Conservation (phyloP, 2,329 filamentous ascomycete species). For the Tolypocladium ophioglossoides region DNA sequence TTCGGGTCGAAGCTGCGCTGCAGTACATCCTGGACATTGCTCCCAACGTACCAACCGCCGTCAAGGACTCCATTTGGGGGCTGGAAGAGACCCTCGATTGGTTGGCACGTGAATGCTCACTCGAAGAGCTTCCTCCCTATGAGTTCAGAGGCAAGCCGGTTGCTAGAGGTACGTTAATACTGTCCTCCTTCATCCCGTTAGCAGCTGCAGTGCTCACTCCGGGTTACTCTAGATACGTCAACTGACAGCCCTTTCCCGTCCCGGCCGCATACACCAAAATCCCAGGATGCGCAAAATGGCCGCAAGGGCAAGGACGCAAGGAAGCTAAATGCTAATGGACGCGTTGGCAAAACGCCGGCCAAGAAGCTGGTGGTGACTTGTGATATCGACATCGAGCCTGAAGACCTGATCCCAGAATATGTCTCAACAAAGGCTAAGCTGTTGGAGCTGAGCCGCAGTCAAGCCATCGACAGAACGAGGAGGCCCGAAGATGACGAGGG, state of each 20-base stretch:
- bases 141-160: conserved; percentile 30
- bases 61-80: conserved; percentile 67
- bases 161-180: conserved; percentile 23
- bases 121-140: conserved; percentile 63
- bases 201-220: conserved; percentile 3
- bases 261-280: conserved; percentile 37
- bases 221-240: conserved; percentile 31
- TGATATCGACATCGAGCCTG: conserved; percentile 64
- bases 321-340: conserved; percentile 9
- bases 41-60: conserved; percentile 43
- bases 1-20: conserved; percentile 53
- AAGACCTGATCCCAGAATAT: conserved; percentile 66
- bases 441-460: conserved; percentile 35
- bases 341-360: conserved; percentile 12
- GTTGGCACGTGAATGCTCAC: conserved; percentile 67
- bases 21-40: conserved; percentile 57
- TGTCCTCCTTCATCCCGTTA: not conserved
- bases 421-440: conserved; percentile 61
- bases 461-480: conserved; percentile 5
- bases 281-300: conserved; percentile 14
- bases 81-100: conserved; percentile 82
- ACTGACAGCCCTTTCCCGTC: conserved; percentile 39
- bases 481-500: not conserved
- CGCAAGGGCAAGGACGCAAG: conserved; percentile 23
- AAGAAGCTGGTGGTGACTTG: conserved; percentile 40